Evolutionary conservation across 2,329 filamentous ascomycete genomes (phyloP).

Genomic region (Arthroderma sp.): DNA sequence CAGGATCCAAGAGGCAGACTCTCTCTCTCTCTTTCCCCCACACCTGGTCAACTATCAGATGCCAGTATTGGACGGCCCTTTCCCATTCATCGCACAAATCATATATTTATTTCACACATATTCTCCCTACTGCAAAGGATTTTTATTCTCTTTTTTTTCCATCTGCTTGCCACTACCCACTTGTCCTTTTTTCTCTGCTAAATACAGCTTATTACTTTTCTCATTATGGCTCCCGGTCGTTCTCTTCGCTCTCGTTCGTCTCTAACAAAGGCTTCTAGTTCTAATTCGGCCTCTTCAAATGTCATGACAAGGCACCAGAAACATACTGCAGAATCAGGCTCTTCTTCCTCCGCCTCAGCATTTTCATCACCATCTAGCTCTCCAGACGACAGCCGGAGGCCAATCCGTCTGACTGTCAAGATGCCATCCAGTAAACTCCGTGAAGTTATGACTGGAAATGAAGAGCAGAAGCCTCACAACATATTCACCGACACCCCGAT

Average conservation of each 20-base stretch:
- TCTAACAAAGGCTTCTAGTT: slow-evolving; percentile 17
- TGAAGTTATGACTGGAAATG: slow-evolving; percentile 29
- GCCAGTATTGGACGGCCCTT: too few relatives aligned
- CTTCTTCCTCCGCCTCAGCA: slow-evolving; percentile 24
- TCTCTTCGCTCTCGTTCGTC: slow-evolving; percentile 24
- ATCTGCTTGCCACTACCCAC: slow-evolving; percentile 8
- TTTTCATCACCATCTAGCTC: slow-evolving; percentile 23
- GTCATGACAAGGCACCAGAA: slow-evolving; percentile 25
- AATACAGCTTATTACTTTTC: background rate
- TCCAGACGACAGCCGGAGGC: slow-evolving; percentile 25
- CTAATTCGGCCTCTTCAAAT: slow-evolving; percentile 19
- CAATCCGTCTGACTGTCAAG: slow-evolving; percentile 36
- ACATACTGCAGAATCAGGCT: slow-evolving; percentile 18
- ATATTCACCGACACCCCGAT: slow-evolving; percentile 35
- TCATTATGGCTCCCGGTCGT: slow-evolving; percentile 25
- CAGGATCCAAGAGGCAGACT: too few relatives aligned
- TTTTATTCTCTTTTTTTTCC: background rate
- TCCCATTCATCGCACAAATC: background rate
- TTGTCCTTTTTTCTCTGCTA: slow-evolving; percentile 1
- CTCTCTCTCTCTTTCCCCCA: too few relatives aligned
- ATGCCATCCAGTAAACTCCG: slow-evolving; percentile 38
- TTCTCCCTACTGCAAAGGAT: background rate
- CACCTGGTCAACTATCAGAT: too few relatives aligned
- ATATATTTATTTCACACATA: background rate
- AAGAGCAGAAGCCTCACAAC: slow-evolving; percentile 21